A percentile compares a stretch with the other conserved stretches of the same genome.
Conservation (phyloP, 2,329 filamentous ascomycete species). For the Coniella vitis region DNA sequence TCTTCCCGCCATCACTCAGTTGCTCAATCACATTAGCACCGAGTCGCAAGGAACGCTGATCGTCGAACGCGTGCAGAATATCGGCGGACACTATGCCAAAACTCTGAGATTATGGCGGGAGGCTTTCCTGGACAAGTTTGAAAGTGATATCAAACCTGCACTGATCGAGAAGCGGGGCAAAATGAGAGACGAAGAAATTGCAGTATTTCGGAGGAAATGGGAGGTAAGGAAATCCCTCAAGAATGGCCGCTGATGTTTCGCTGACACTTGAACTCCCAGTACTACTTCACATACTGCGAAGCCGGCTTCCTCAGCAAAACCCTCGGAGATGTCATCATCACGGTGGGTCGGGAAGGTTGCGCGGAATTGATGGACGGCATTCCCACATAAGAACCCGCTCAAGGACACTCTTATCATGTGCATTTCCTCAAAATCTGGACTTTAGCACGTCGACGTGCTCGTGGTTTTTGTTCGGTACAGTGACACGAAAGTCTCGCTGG, state of each 20-base stretch:
- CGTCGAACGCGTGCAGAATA: slow-evolving; percentile 63
- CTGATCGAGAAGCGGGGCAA: slow-evolving; percentile 49
- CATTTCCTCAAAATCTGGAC: not conserved
- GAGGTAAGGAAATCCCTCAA: slow-evolving; percentile 40
- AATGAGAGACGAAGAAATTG: slow-evolving; percentile 55
- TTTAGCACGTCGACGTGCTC: not conserved
- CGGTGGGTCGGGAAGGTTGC: slow-evolving; percentile 57
- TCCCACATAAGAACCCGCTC: slow-evolving; percentile 39
- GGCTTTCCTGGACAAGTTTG: slow-evolving; percentile 57
- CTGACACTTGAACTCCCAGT: slow-evolving; percentile 32
- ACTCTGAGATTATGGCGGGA: slow-evolving; percentile 63
- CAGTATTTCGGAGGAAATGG: slow-evolving; percentile 67
- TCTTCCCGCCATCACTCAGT: slow-evolving; percentile 50
- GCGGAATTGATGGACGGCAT: slow-evolving; percentile 65
- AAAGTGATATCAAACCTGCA: slow-evolving; percentile 51
- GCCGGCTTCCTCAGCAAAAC: slow-evolving; percentile 67
- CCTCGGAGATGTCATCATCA: slow-evolving; percentile 66
- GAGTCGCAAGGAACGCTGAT: slow-evolving; percentile 57
- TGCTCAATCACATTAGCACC: slow-evolving; percentile 51
- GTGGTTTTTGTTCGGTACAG: not conserved
- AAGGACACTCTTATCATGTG: not conserved
- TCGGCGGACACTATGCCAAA: slow-evolving; percentile 67
- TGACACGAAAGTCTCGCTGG: not conserved
- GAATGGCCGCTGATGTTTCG: not conserved
- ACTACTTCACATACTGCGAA: slow-evolving; percentile 72